phyloP scores from a whole-genome alignment of 1,284 basidiomycete species.

The Ustilago shanxiensis region DNA sequence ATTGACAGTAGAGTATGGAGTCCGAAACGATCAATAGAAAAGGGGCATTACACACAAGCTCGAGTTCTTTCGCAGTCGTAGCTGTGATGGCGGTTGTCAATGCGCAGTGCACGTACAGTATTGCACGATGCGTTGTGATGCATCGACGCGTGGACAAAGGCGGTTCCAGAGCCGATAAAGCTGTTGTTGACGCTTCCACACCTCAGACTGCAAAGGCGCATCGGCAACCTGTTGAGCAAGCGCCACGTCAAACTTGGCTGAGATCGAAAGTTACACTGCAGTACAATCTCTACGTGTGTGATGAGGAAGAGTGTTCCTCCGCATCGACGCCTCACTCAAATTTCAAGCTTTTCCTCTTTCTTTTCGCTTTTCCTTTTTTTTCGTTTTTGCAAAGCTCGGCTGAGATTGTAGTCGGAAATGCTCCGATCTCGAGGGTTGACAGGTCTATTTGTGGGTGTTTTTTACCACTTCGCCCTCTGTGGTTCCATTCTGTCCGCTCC shows the following conservation, averaged over 20 bases:
- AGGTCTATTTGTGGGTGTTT: background rate
- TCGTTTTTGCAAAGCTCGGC: background rate
- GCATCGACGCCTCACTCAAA: conserved; percentile 20
- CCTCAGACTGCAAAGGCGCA: no score
- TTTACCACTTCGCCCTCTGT: background rate
- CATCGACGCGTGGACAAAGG: background rate
- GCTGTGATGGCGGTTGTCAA: no score
- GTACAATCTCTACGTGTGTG: no score
- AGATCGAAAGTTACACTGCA: background rate
- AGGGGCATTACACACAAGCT: no score
- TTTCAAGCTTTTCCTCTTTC: background rate
- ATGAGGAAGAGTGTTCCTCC: no score
- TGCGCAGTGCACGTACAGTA: no score
- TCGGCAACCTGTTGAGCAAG: background rate
- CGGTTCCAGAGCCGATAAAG: conserved; percentile 13
- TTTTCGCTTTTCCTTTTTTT: background rate
- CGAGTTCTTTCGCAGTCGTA: no score
- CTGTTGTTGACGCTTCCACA: no score
- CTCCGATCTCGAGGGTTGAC: background rate
- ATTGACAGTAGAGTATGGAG: no score
- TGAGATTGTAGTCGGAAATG: background rate
- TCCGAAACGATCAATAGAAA: no score
- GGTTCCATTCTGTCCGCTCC: no score
- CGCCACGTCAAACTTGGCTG: conserved; percentile 10
- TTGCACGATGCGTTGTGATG: no score